Evolutionary conservation across 139 green algal genomes (phyloP), one percentile per base, ranked within the genome.

Genomic region (Closterium sp.): DNA sequence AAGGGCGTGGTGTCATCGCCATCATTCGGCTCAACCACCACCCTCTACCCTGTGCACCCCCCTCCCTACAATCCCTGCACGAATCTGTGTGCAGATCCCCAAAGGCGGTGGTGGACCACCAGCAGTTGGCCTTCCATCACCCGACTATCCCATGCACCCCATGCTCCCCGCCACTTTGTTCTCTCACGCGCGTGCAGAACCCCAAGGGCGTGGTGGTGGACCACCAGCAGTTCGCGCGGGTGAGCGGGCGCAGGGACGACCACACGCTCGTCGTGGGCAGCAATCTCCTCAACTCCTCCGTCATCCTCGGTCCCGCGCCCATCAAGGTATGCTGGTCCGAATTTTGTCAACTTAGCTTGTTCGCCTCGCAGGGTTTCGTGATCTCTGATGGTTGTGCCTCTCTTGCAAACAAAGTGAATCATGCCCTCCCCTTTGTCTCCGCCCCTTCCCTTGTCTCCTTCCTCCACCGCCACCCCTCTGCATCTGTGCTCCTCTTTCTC

Each of bases 201-300:
- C 34, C 23, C 7, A 55, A 91, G 32, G 35, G 19, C 5, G 28
- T 92, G 30, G 91, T 94, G 34, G 69, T 94, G 12, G 92, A 94
- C 66, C 92, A 94, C 84, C 34, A 87, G 25, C 86, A 91, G n/a
- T 81, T 91, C 64, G 90, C 87, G 16, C n/a, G 30, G 30, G 35
- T 84, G 35, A 35, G 88, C 90, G 43, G 33, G 30, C 33, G 43
- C 31, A 84, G 85, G 85, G 33, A 32, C 9, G 92, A 94, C 66
- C 90, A 92, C 88, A 88, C 92, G 32, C 81, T 94, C 28, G 81
- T 94, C 23, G 34, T 85, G 2, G 86, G 83, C 34, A 90, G 36
- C 34, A 38, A 55, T 21, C 34, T 91, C 28, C 8, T 93, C 85
- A 90, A 93, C 35, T 93, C 90, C 28, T 90, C 84, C 16, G 38